Percentiles rank a stretch among this genome's conserved stretches.
Evolutionary conservation across 1,284 basidiomycete genomes (phyloP).

Genomic region (Ustilago vetiveriae): DNA sequence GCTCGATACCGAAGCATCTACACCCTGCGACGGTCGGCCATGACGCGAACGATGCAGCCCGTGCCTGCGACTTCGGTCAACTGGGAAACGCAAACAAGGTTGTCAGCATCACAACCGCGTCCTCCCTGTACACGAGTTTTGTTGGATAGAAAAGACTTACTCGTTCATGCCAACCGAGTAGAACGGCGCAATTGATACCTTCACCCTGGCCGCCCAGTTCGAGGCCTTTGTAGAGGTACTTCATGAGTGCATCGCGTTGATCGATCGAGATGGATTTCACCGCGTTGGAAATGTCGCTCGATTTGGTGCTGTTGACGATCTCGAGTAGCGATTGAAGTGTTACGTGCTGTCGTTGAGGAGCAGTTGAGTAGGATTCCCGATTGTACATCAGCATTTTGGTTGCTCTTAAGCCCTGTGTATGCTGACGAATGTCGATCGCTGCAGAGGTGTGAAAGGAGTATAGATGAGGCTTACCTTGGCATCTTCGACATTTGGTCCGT

Average conservation of each 20-base stretch:
- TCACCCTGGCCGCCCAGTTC: conserved; percentile 67
- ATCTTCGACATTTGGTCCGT: conserved; percentile 54
- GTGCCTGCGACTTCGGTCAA: conserved; percentile 93
- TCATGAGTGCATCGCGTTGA: conserved; percentile 93
- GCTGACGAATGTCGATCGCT: too few species aligned
- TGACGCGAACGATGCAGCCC: conserved; percentile 94
- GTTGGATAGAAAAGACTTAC: conserved; percentile 70
- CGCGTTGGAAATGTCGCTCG: conserved; percentile 82
- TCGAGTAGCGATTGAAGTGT: conserved; percentile 86
- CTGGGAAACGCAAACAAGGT: conserved; percentile 69
- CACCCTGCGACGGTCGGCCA: conserved; percentile 77
- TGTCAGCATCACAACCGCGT: background rate
- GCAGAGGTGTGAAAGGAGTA: background rate
- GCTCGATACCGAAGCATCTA: too few species aligned
- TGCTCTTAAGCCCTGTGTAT: too few species aligned
- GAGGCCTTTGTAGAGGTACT: conserved; percentile 98
- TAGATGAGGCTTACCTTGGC: conserved; percentile 49
- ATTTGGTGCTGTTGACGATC: conserved; percentile 92
- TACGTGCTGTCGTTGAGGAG: conserved; percentile 63
- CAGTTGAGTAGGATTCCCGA: background rate
- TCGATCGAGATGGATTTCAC: conserved; percentile 80
- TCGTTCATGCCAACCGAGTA: conserved; percentile 96
- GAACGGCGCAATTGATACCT: conserved; percentile 73
- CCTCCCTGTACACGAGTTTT: background rate
- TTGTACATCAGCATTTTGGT: background rate